Base-by-base conservation (phyloP, 2,329 filamentous ascomycete genomes). In the Dothideomycetes sp. region DNA sequence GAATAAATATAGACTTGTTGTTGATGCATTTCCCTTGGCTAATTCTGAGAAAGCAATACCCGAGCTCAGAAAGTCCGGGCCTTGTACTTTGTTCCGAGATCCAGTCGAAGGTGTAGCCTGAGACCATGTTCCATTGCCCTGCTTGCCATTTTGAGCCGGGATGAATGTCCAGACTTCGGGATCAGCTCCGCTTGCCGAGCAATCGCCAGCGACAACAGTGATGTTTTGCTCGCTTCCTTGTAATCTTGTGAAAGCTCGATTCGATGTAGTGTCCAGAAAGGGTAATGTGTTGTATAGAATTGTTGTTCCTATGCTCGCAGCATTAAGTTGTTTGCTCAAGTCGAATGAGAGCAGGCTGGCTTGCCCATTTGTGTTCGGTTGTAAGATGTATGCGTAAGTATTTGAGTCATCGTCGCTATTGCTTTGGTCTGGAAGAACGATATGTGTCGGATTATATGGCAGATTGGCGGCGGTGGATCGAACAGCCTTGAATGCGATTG, bases 401-500 rank as follows among this genome's bases (percentile, higher is more conserved):
- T 61, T 58, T 12, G 33, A 24, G 18, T 40, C 36, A 22, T 45
- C 35, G 20, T 43, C 42, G 39, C 65, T 64, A 16, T 64, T 59
- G 22, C 7, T 11, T 11, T 40, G 37, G 46, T 72, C 43, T 61
- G 63, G 60, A 32, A 78, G 69, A 44, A 89, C 72, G 38, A 93
- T 71, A 20, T 74, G 77, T 0, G 86, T 86, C 3, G 85, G 82
- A 41, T 80, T 78, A 65, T 93, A 94, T 18, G 85, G 86, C 38
- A 86, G 70, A 34, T 65, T 59, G 28, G 33, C 63, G 39, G 52
- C 45, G 19, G 44, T 46, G 13, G 17, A 30, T 35, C 15, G 16
- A 7, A 33, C 31, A 12, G 41, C 29, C 8, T 29, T 19, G 13
- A 44, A 37, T 8, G 36, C 17, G 11, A 48, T 20, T 27, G 44